Evolutionary conservation across 305 asterid species (phyloP), one percentile per base, ranked within the genome.

Genomic region (Solanum aculeatissimum): DNA sequence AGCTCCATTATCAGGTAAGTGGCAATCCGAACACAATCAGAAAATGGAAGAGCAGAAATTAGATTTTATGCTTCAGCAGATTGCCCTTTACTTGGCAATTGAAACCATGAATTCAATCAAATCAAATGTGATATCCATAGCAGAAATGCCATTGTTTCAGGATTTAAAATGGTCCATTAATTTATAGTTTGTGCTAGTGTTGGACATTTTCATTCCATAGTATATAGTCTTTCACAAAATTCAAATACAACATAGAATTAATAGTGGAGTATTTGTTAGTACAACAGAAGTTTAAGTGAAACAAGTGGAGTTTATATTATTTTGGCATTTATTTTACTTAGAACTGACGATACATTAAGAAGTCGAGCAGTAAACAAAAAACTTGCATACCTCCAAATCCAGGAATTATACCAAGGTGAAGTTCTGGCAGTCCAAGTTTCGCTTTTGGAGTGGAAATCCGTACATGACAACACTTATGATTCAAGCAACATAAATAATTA

Each of bases 341-440:
- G 63, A 57, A 9, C 0, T 57, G 23, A n/a, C 9, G 63, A 19
- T 19, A 19, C 27, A 69, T 38, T 69, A 66, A 72, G 58, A 23
- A 23, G 38, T 51, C 2, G 27, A 25, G 38, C 42, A 47, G 13
- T 14, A 49, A 18, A 4, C 2, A 27, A 65, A 57, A 65, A 18
- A 40, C 7, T 16, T 83, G 8, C 38, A 25, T 87, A 96, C 99
- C 99, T 93, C 99, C 99, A 87, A 97, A 95, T 78, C 99, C 99
- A 80, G 99, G 99, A 87, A 97, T 92, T 83, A 97, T 86, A 43
- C 99, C 99, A 60, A 95, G 98, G 91, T 94, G 98, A 88, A 97
- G 92, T 87, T 97, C 99, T 21, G 99, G 99, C 86, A 97, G 91
- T 75, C 99, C 98, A 86, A 97, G 84, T 85, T 92, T 97, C 25